Evolutionary conservation across 352 stramenopile species (phyloP).

Genomic region (Pythium inflatum): DNA sequence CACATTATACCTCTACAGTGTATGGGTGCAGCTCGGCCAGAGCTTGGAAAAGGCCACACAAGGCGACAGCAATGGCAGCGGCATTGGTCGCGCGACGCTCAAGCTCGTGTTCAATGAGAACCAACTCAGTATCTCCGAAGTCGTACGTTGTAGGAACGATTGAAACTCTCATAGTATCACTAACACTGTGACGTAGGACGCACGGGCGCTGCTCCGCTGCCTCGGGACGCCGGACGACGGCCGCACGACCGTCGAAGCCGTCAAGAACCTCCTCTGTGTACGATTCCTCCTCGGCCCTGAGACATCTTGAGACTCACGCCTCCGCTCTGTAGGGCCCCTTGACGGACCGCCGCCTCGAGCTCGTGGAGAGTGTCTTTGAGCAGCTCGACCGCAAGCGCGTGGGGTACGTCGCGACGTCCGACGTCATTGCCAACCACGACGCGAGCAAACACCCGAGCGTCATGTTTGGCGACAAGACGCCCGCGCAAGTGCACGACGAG

Average conservation of each 20-base stretch:
- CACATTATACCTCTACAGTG: constrained; percentile 28
- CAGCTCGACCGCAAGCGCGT: constrained; percentile 61
- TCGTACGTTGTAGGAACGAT: constrained; percentile 38
- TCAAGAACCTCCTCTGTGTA: constrained; percentile 75
- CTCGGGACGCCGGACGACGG: constrained; percentile 44
- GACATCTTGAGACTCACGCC: not conserved
- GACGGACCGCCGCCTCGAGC: constrained; percentile 52
- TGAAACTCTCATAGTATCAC: no score
- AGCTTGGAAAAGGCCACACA: constrained; percentile 55
- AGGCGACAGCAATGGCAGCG: constrained; percentile 36
- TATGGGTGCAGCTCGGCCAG: constrained; percentile 57
- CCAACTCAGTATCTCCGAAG: constrained; percentile 58
- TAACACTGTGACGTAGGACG: constrained; percentile 49
- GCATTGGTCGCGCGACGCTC: constrained; percentile 53
- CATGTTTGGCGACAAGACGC: constrained; percentile 71
- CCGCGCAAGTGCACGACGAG: constrained; percentile 57
- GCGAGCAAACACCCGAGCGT: constrained; percentile 60
- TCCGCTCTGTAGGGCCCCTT: constrained; percentile 41
- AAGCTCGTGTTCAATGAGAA: constrained; percentile 62
- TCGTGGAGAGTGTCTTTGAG: constrained; percentile 75
- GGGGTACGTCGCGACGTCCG: constrained; percentile 59
- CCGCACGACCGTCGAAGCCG: constrained; percentile 43
- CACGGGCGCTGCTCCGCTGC: constrained; percentile 51
- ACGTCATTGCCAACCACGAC: constrained; percentile 58
- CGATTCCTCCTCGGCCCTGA: no score